Conservation (phyloP, 2,329 filamentous ascomycete species). For the Diaporthe helianthi region DNA sequence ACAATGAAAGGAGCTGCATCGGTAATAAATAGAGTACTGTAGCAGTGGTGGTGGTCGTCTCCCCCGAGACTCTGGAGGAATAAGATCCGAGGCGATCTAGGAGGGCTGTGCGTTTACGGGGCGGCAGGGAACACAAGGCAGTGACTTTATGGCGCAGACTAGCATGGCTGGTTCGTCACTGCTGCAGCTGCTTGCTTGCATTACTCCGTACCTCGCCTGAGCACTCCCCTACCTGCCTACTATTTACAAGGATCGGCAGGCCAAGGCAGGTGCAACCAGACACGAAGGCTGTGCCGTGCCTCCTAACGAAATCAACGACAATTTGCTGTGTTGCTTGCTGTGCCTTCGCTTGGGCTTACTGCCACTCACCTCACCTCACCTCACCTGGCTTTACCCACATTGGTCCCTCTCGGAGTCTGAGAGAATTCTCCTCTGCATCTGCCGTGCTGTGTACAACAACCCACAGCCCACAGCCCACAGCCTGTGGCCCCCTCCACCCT, state of each 20-base stretch:
- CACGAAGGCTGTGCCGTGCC: slow-evolving; percentile 25
- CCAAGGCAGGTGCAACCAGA: slow-evolving; percentile 26
- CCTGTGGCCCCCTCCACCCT: background rate
- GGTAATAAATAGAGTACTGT: background rate
- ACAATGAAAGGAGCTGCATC: background rate
- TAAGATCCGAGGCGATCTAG: slow-evolving; percentile 16
- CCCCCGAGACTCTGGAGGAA: slow-evolving; percentile 8
- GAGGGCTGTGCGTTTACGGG: slow-evolving; percentile 29
- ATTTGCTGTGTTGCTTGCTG: slow-evolving; percentile 22
- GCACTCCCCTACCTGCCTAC: background rate
- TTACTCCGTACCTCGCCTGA: background rate
- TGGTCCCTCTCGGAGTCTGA: background rate
- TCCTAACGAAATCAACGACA: slow-evolving; percentile 27
- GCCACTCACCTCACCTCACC: slow-evolving; percentile 13
- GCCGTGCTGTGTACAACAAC: background rate
- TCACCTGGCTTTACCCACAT: slow-evolving; percentile 6
- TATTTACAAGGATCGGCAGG: slow-evolving; percentile 23
- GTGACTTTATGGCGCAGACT: background rate
- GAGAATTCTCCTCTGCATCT: background rate
- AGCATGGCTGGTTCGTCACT: background rate
- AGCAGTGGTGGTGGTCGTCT: background rate
- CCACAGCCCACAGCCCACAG: too few species aligned
- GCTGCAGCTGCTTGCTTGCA: background rate
- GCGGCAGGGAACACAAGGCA: slow-evolving; percentile 4
- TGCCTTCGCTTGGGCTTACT: slow-evolving; percentile 12